A percentile compares a stretch with the other conserved stretches of the same genome.
phyloP scores from a whole-genome alignment of 2,329 filamentous ascomycete species.

The Macrophomina phaseolina region DNA sequence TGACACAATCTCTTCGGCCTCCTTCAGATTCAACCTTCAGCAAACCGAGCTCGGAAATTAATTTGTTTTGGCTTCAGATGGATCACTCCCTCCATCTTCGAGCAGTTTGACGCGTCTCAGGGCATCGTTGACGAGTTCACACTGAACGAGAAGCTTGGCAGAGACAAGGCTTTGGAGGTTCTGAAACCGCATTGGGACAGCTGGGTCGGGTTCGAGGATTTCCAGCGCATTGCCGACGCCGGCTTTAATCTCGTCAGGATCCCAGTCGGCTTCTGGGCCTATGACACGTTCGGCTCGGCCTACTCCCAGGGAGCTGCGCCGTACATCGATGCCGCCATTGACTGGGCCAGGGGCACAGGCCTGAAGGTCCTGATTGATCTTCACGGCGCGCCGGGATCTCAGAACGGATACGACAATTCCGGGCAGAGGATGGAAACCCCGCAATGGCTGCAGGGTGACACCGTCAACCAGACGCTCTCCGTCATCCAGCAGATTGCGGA shows the following conservation, averaged over 20 bases:
- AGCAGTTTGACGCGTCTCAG: slow-evolving; percentile 38
- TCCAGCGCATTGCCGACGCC: slow-evolving; percentile 61
- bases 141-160: slow-evolving; percentile 56
- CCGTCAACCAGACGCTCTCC: slow-evolving; percentile 57
- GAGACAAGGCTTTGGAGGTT: slow-evolving; percentile 45
- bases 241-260: slow-evolving; percentile 66
- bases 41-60: neutral
- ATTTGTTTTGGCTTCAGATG: slow-evolving; percentile 39
- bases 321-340: slow-evolving; percentile 62
- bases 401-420: slow-evolving; percentile 69
- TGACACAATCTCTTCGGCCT: neutral
- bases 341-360: slow-evolving; percentile 59
- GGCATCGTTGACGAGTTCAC: slow-evolving; percentile 59
- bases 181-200: slow-evolving; percentile 59
- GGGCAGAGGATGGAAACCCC: slow-evolving; percentile 55
- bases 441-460: slow-evolving; percentile 55
- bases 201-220: slow-evolving; percentile 58
- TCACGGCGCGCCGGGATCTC: slow-evolving; percentile 58
- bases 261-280: slow-evolving; percentile 66
- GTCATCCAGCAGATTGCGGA: slow-evolving; percentile 63
- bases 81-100: slow-evolving; percentile 65
- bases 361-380: slow-evolving; percentile 66
- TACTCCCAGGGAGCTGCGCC: slow-evolving; percentile 59
- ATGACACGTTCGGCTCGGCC: slow-evolving; percentile 55
- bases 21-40: neutral